Evolutionary conservation across 306 rosid species (phyloP), one percentile per base, ranked within the genome.

Genomic region (Geum urbanum): DNA sequence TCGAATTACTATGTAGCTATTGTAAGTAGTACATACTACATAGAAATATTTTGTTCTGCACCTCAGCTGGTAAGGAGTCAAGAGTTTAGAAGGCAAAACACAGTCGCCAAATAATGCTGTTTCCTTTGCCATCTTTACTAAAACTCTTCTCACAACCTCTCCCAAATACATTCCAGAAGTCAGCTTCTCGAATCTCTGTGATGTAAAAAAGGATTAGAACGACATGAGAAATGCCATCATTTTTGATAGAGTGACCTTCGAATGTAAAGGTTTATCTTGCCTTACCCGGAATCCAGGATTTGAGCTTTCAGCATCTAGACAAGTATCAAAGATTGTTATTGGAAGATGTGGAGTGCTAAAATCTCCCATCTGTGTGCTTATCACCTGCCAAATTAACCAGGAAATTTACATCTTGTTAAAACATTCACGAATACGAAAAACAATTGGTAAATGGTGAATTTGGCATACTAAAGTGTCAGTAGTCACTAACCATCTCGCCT

Each of bases 281-380:
- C 72, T 67, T 80, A 87, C 96, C 83, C 73, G 70, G 12, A 19
- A 53, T 46, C 88, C 83, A 4, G 91, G 90, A 72, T 83, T 81
- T 54, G 86, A 52, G 76, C 87, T 90, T 72, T 85, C 85, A 59
- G 82, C 85, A 65, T 87, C 88, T 44, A 90, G 78, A 77, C 69
- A 70, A 70, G 74, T 39, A 59, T 84, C 87, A 69, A 80, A 90
- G 40, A 82, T 50, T 19, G 96, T 82, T 14, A 84, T 37, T 27
- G 94, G 88, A 76, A 90, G 80, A 79, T 82, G 85, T 15, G 79
- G 66, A 32, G 96, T 82, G 45, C 59, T 75, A 78, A 84, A 87
- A 58, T 87, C 79, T 70, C 88, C 84, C 91, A 89, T 85, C 54
- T 86, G 83, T 73, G 81, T 80, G 85, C 86, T 82, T 64, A 90